Evolutionary conservation across 352 stramenopile species (phyloP), one percentile per base, ranked within the genome.

Genomic region (Globisporangium orthogonon): DNA sequence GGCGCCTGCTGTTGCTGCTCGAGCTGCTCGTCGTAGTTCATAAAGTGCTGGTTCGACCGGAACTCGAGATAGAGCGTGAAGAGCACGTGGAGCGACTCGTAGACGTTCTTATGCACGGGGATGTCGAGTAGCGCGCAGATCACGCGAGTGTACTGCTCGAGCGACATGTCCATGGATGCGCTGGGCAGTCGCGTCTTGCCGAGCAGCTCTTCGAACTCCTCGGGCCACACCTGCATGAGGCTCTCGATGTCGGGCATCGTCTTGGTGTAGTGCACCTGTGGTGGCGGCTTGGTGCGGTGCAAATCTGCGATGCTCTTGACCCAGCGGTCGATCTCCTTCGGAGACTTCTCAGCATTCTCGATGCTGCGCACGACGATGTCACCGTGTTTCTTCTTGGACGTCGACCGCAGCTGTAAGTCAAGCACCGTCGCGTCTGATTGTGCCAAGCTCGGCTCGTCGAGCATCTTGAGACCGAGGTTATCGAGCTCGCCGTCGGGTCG

Each of bases 371-470:
- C 93, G 23, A 91, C 76, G 30, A 97, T 83, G 59, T 97, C 81
- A 45, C 86, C 86, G 62, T 97, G 78, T 56, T 95, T 94, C 66
- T 97, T 98, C 76, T 98, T 98, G 50, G 79, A 95, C 40, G 92
- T 94, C 41, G 93, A 91, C 9, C 92, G 86, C 33, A 98, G 86
- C 56, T 98, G 94, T 45, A 98, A 69, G 57, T 98, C 95, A 14
- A 98, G 74, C 7, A 99, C 92, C 4, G 95, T 97, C 9, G 93
- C 78, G 62, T 99, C 96, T 41, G 89, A 97, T 63, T 98, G 95
- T 23, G 66, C 81, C 7, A 97, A 67, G 28, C 79, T 83, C 11
- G 95, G 94, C 61, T 98, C 95, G 65, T 98, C 93, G 14, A 98
- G 74, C 61, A 97, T 87, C 63, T 94, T 97, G 47, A 98, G 79